Conservation (phyloP, 208 protist species). For the Wallacemonas sp. region DNA sequence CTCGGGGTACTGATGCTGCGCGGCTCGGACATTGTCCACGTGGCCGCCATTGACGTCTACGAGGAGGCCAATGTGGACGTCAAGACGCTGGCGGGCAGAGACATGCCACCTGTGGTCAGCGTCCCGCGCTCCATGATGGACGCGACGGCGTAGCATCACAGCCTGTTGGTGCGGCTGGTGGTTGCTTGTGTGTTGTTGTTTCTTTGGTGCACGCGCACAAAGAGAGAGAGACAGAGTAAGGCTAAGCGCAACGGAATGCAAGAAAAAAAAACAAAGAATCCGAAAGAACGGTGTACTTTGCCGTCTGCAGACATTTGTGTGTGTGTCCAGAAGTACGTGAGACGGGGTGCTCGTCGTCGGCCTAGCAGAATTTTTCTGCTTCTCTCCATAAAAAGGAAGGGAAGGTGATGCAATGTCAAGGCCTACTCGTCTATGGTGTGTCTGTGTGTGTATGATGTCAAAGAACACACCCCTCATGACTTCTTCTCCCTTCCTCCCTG, state of each 20-base stretch:
- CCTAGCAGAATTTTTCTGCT: too few relatives aligned
- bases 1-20: conserved; percentile 79
- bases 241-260: background rate
- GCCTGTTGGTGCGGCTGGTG: too few relatives aligned
- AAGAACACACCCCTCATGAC: background rate
- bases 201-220: too few relatives aligned
- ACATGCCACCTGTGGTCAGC: conserved; percentile 53
- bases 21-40: conserved; percentile 69
- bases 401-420: too few relatives aligned
- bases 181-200: background rate
- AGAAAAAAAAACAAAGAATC: conserved; percentile 23
- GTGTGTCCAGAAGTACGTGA: too few relatives aligned
- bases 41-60: conserved; percentile 69
- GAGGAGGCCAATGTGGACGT: conserved; percentile 70
- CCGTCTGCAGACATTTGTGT: background rate
- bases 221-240: background rate
- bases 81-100: conserved; percentile 42
- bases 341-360: too few relatives aligned
- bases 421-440: too few relatives aligned
- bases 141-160: background rate
- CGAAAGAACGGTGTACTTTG: background rate
- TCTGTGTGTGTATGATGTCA: too few relatives aligned
- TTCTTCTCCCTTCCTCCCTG: background rate
- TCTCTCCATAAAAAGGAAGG: too few relatives aligned
- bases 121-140: conserved; percentile 3